These are phyloP conservation scores for Macrophomina pseudophaseolina DNA, from an alignment of 2,329 filamentous ascomycete species.

Conservation along the genomic window DNA sequence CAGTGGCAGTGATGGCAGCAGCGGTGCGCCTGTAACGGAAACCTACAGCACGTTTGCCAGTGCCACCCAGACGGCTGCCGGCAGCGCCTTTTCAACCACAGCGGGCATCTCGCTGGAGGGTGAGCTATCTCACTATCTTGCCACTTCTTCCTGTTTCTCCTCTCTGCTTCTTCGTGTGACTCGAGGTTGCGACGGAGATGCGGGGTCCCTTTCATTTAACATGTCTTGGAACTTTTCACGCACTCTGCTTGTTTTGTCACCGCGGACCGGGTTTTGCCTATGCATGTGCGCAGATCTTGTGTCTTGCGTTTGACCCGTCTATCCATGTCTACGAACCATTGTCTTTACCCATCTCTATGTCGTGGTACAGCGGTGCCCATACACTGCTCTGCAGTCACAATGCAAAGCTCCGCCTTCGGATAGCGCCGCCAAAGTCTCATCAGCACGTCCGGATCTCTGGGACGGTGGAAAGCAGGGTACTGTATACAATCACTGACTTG, in stretches of 20 bases:
- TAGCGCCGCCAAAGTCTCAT: neutral
- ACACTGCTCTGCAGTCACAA: neutral
- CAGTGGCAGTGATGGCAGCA: neutral
- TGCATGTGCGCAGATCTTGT: neutral
- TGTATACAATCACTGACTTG: neutral
- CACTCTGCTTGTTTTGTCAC: constrained; percentile 5
- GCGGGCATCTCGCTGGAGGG: constrained; percentile 7
- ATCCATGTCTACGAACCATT: constrained; percentile 18
- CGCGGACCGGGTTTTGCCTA: neutral
- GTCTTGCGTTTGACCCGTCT: neutral
- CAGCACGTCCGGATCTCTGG: neutral
- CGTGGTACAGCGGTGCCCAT: constrained; percentile 33
- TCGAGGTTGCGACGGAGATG: neutral
- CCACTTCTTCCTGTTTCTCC: neutral
- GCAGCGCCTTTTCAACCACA: neutral
- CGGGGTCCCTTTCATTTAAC: constrained; percentile 18
- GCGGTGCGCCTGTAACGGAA: neutral
- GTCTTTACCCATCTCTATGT: constrained; percentile 7
- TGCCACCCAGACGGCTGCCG: neutral
- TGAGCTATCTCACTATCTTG: neutral
- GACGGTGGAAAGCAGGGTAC: neutral
- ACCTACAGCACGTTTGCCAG: constrained; percentile 9
- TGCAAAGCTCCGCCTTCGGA: neutral
- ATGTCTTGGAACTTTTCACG: constrained; percentile 6
- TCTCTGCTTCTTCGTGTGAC: neutral